These are phyloP conservation scores for Torulaspora quercuum DNA, from an alignment of 805 yeast genomes.

Conservation along the genomic window DNA sequence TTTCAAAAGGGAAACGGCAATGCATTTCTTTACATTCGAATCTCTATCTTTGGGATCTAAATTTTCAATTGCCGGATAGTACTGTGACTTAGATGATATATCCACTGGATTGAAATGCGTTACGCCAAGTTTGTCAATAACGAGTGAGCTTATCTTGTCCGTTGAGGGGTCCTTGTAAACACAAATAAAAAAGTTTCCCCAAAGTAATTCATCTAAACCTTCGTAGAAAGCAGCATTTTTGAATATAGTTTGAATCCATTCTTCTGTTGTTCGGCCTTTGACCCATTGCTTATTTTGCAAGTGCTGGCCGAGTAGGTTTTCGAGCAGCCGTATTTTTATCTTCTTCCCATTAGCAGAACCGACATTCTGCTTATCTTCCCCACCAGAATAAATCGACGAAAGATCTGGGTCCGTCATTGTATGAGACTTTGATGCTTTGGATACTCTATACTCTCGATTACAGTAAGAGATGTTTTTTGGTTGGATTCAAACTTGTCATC, in stretches of 20 bases:
- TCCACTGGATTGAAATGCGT: slow-evolving; percentile 57
- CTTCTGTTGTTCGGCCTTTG: slow-evolving; percentile 10
- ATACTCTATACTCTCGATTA: neutral
- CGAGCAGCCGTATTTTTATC: slow-evolving; percentile 11
- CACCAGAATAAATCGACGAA: slow-evolving; percentile 18
- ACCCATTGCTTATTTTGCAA: slow-evolving; percentile 5
- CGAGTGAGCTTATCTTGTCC: slow-evolving; percentile 48
- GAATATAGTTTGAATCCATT: slow-evolving; percentile 26
- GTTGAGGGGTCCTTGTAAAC: slow-evolving; percentile 29
- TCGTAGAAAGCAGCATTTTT: slow-evolving; percentile 24
- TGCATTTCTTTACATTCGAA: slow-evolving; percentile 64
- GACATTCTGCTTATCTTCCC: slow-evolving; percentile 4
- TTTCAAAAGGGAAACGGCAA: slow-evolving; percentile 71
- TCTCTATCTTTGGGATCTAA: slow-evolving; percentile 46
- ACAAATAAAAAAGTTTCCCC: slow-evolving; percentile 32
- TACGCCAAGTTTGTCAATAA: slow-evolving; percentile 65
- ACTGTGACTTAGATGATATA: slow-evolving; percentile 57
- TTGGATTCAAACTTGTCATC: too few species aligned
- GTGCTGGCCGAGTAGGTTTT: slow-evolving; percentile 14
- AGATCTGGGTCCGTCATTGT: slow-evolving; percentile 8
- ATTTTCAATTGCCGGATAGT: slow-evolving; percentile 75
- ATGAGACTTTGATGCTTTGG: neutral
- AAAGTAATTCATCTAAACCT: slow-evolving; percentile 29
- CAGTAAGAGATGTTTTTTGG: too few species aligned
- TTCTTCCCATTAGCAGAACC: neutral